Base-by-base conservation (phyloP, 306 rosid species). In the Dalbergia oliveri region DNA sequence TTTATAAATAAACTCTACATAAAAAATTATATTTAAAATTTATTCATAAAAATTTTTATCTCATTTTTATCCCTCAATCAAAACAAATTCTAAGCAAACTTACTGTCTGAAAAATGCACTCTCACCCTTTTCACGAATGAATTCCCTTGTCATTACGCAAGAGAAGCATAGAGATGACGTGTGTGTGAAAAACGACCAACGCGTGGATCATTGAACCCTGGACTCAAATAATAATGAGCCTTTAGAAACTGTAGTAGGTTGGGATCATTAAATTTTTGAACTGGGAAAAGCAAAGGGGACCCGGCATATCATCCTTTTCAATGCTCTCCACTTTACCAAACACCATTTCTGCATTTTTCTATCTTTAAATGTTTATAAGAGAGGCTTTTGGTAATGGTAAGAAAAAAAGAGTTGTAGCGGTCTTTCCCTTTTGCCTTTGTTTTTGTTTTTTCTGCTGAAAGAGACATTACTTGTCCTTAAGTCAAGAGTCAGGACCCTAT, bases 301-400 rank as follows among this genome's bases (percentile, higher is more conserved):
- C 69, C 63, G 18, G 13, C 13, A 9, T 43, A 35, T 62, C 62
- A 51, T 69, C 65, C 11, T 56, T 85, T 79, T 85, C 87, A 85
- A 83, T 64, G 80, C 86, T 34, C 69, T 11, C 61, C 79, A 61
- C 79, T 53, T 67, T 35, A 45, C 66, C 75, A 34, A 85, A 85
- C 86, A 34, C 69, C 41, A 39, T 50, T 58, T 60, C 56, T 56
- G 59, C 69, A 39, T 63, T 37, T 37, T 37, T 11, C 43, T 15
- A 21, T 69, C 13, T 53, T 35, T 54, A 16, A 18, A 14, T 11
- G 45, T 49, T 59, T 26, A 73, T n/a, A 41, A 19, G 43, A 53
- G 35, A 62, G 53, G 80, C 44, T 59, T 70, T 73, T 34, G 76
- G 6, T 47, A 58, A 11, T 70, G 84, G 41, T 1, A 47, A 53